Evolutionary conservation across 192 early-diverging fungal genomes (phyloP).

Genomic region (Entomortierella lignicola): DNA sequence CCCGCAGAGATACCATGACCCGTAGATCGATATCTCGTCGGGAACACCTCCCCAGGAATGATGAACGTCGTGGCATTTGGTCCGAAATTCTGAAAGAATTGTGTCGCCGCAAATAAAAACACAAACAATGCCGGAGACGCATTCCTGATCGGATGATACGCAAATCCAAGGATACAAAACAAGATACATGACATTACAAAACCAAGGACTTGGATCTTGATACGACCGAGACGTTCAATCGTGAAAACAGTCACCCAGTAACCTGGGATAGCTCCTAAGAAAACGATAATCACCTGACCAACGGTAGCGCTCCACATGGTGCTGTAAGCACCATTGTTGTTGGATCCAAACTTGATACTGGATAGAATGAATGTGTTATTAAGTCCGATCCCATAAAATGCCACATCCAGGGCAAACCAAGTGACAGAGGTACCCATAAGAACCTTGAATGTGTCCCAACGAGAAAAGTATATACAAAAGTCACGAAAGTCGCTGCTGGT

Average conservation of each 20-base stretch:
- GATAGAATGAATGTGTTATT: conserved; percentile 48
- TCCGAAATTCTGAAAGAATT: conserved; percentile 93
- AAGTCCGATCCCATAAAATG: conserved; percentile 56
- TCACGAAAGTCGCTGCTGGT: conserved; percentile 6
- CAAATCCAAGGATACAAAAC: conserved; percentile 73
- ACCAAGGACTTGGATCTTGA: conserved; percentile 37
- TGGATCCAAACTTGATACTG: conserved; percentile 13
- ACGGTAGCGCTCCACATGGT: conserved; percentile 42
- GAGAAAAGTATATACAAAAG: conserved; percentile 63
- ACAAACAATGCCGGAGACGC: conserved; percentile 67
- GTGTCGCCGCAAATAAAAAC: conserved; percentile 71
- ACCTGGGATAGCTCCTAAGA: conserved; percentile 55
- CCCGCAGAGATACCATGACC: conserved; percentile 74
- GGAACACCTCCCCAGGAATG: conserved; percentile 74
- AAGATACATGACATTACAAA: conserved; percentile 43
- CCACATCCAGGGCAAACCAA: conserved; percentile 77
- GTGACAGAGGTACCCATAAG: conserved; percentile 73
- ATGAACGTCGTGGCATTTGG: conserved; percentile 89
- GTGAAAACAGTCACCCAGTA: conserved; percentile 91
- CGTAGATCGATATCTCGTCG: conserved; percentile 72
- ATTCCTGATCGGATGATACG: conserved; percentile 68
- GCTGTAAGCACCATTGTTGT: conserved; percentile 9
- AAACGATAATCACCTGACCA: conserved; percentile 37
- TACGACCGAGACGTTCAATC: conserved; percentile 79
- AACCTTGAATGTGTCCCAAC: conserved; percentile 78